A percentile compares a stretch with the other conserved stretches of the same genome.
These are phyloP conservation scores for Naganishia liquefaciens DNA, from an alignment of 1,284 basidiomycete species.

Conservation along the genomic window DNA sequence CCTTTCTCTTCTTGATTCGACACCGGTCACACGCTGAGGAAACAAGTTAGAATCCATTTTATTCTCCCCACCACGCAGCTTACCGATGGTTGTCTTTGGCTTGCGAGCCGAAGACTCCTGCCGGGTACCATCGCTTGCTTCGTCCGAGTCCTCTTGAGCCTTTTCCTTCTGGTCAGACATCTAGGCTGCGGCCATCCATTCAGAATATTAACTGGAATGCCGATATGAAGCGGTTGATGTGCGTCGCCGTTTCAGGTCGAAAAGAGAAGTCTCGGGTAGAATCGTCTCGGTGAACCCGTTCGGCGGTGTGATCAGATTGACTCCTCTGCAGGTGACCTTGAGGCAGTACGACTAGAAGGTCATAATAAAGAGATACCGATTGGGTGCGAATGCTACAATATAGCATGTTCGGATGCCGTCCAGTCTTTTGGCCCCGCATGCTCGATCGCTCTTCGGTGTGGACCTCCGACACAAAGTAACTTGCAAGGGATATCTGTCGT, in stretches of 20 bases:
- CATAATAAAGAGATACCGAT: too few species aligned
- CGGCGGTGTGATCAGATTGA: too few species aligned
- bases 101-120: conserved; percentile 14
- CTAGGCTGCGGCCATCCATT: conserved; percentile 1
- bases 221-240: too few species aligned
- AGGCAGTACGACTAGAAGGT: too few species aligned
- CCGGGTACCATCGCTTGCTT: conserved; percentile 8
- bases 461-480: neutral
- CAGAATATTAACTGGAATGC: neutral
- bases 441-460: neutral
- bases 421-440: neutral
- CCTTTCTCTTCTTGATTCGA: conserved; percentile 26
- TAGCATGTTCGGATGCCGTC: neutral
- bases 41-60: neutral
- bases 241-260: too few species aligned
- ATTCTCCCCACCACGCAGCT: neutral
- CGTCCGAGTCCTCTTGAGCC: conserved; percentile 14
- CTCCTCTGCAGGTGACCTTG: too few species aligned
- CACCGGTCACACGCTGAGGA: conserved; percentile 17
- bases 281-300: too few species aligned
- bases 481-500: too few species aligned
- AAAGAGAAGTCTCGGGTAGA: too few species aligned
- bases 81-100: conserved; percentile 21
- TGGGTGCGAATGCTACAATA: neutral
- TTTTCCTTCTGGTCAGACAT: conserved; percentile 23